phyloP scores from a whole-genome alignment of 805 yeast genomes.

The Candida quercuum region DNA sequence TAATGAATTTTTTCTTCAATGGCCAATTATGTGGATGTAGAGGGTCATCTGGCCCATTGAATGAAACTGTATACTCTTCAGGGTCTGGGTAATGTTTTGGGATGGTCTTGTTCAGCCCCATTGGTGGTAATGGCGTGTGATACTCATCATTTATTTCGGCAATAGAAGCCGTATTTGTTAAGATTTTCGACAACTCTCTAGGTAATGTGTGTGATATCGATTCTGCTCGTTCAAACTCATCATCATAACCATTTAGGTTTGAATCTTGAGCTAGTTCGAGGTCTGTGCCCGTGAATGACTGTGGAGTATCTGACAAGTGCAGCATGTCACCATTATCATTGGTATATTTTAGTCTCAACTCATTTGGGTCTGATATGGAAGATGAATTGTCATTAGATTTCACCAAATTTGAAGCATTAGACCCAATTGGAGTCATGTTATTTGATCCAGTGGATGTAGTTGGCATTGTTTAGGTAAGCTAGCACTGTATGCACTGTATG shows the following conservation, averaged over 20 bases:
- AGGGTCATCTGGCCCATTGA: constrained; percentile 78
- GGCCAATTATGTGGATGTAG: constrained; percentile 79
- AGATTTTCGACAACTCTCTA: constrained; percentile 34
- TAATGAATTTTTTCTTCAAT: constrained; percentile 34
- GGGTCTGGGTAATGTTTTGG: constrained; percentile 46
- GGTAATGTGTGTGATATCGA: constrained; percentile 16
- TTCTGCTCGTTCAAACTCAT: constrained; percentile 6
- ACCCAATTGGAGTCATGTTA: too few species aligned
- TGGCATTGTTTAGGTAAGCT: too few species aligned
- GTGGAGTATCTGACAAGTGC: too few species aligned
- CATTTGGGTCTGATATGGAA: too few species aligned
- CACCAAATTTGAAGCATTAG: too few species aligned
- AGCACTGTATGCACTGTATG: too few species aligned
- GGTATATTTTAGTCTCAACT: too few species aligned
- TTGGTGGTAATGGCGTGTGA: constrained; percentile 40
- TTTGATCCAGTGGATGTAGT: too few species aligned
- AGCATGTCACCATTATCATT: too few species aligned
- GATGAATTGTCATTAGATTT: too few species aligned
- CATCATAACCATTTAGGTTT: constrained; percentile 3
- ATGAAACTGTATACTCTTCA: constrained; percentile 65
- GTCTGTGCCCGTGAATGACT: too few species aligned
- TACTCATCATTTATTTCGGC: constrained; percentile 25
- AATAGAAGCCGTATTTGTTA: constrained; percentile 32
- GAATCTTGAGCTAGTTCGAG: too few species aligned
- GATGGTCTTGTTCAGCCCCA: constrained; percentile 59